phyloP scores from a whole-genome alignment of 495 filamentous ascomycete species.

The Podospora appendiculata region DNA sequence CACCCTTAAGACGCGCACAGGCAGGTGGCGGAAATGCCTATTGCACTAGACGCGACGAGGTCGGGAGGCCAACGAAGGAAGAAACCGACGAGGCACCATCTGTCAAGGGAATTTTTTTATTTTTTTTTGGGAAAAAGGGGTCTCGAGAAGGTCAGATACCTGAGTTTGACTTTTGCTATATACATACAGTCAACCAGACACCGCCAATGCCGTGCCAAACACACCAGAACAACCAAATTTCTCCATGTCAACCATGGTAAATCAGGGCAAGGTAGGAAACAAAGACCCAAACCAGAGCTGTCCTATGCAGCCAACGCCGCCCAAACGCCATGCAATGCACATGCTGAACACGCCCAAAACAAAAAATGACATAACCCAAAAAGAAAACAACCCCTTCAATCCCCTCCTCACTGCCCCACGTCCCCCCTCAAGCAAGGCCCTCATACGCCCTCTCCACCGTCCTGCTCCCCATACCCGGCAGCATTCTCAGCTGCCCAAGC shows the following conservation, averaged over 20 bases:
- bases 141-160: too few relatives aligned
- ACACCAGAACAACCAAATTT: too few relatives aligned
- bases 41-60: too few relatives aligned
- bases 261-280: too few relatives aligned
- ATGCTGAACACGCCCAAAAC: neutral
- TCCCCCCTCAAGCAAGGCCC: constrained; percentile 17
- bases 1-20: neutral
- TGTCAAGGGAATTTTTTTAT: too few relatives aligned
- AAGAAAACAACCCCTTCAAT: neutral
- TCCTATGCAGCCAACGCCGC: too few relatives aligned
- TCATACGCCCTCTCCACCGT: constrained; percentile 51
- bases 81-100: too few relatives aligned
- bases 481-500: constrained; percentile 42
- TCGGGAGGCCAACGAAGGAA: too few relatives aligned
- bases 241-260: too few relatives aligned
- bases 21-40: neutral
- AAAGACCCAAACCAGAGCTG: too few relatives aligned
- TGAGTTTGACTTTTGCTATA: neutral
- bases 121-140: too few relatives aligned
- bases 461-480: constrained; percentile 53
- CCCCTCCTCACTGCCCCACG: neutral
- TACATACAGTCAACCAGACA: neutral
- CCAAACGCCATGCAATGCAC: constrained; percentile 11
- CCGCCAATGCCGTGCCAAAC: neutral
- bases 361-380: neutral